Percentiles rank a stretch among this genome's conserved stretches.
These are phyloP conservation scores for Geotrichum histeridarum DNA, from an alignment of 1,139 yeast genomes.

Conservation along the genomic window DNA sequence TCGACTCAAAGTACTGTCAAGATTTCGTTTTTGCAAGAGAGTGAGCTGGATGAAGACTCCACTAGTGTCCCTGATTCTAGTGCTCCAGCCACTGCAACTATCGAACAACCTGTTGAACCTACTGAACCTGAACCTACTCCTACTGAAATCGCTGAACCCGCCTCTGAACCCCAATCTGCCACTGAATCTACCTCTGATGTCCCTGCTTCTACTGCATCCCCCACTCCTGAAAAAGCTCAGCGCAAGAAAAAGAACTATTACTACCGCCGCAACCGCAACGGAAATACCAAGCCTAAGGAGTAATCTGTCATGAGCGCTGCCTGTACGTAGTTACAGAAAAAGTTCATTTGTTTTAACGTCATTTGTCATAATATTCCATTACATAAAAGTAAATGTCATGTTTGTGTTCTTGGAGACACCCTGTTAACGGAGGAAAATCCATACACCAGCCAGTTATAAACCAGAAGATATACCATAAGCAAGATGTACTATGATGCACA, in stretches of 20 bases:
- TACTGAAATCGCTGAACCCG: background rate
- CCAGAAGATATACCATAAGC: conserved; percentile 10
- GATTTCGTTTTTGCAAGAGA: conserved; percentile 15
- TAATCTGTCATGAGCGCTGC: background rate
- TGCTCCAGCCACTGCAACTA: conserved; percentile 15
- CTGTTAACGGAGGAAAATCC: conserved; percentile 22
- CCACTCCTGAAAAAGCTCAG: conserved; percentile 5
- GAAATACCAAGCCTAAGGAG: background rate
- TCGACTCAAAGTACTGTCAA: background rate
- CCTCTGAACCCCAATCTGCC: background rate
- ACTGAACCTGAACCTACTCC: background rate
- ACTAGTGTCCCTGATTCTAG: conserved; percentile 22
- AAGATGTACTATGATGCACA: conserved; percentile 34
- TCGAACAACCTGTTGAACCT: background rate
- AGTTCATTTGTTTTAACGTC: no score
- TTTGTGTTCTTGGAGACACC: conserved; percentile 34
- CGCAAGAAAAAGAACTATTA: conserved; percentile 3
- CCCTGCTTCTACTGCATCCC: background rate
- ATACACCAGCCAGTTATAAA: background rate
- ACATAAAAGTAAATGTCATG: conserved; percentile 25
- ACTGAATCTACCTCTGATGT: background rate
- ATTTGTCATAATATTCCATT: background rate
- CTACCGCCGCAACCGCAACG: background rate
- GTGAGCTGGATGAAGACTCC: conserved; percentile 20
- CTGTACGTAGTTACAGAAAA: no score